Evolutionary conservation across 176 grass and related monocot genomes (phyloP), one percentile per base, ranked within the genome.

Genomic region (Pharus latifolius): DNA sequence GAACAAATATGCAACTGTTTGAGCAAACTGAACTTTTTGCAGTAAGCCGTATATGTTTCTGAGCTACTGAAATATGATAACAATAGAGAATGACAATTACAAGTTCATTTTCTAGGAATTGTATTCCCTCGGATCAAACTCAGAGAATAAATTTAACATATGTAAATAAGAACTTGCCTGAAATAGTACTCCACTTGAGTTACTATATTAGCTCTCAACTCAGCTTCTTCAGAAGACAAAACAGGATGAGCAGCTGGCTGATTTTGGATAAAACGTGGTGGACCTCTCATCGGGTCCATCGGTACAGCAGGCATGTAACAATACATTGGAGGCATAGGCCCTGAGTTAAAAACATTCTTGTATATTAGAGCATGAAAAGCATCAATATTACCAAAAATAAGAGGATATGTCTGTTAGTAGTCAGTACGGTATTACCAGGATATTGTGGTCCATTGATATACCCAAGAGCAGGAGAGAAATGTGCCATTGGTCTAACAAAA

Each of bases 161-260:
- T 46, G 13, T 61, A 20, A 65, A 60, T 11, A 69, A 51, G 11
- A 68, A 60, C 16, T 74, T 76, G 85, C 90, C 85, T 88, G 73
- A 92, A 88, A 72, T 92, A 88, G 53, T 88, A 92, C 60, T 88
- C 90, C 38, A 92, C 83, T 80, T 85, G 90, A 45, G 63, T 42
- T 45, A 80, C 67, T 83, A 92, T 80, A 19, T 83, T 85, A 83
- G 78, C 57, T 80, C 79, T 85, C 65, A 92, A 82, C 41, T 82
- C 79, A 25, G 15, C 49, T 18, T 5, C 60, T 70, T 88, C 75
- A 32, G 82, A 57, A 51, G 78, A 73, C 46, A 80, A 56, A 65
- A 79, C 70, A 56, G 82, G 65, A 69, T 67, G 23, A 24, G 75
- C 48, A 73, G 66, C 65, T 50, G 69, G 70, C 61, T 74, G 60